Percentiles rank a stretch among this genome's conserved stretches.
These are phyloP conservation scores for Yarrowia divulgata DNA, from an alignment of 805 yeast species.

Conservation along the genomic window DNA sequence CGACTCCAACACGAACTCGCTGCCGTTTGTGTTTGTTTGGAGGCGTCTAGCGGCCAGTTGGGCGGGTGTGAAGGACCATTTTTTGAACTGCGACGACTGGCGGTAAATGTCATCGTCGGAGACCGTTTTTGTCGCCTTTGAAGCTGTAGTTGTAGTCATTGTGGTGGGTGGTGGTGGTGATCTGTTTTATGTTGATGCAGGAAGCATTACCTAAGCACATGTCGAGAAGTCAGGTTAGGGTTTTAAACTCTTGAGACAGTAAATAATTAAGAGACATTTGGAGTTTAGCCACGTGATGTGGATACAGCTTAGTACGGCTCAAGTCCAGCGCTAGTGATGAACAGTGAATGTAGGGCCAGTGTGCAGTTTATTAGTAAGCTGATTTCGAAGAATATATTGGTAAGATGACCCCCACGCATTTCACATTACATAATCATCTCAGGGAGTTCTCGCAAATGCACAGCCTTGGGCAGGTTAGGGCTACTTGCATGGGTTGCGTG, in stretches of 20 bases:
- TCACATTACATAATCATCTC: not conserved
- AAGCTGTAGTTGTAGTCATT: not conserved
- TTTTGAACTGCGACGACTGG: conserved; percentile 78
- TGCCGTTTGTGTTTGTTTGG: conserved; percentile 61
- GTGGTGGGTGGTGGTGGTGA: not conserved
- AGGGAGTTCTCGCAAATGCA: conserved; percentile 38
- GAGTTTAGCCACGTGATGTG: not conserved
- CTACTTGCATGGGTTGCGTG: conserved; percentile 20
- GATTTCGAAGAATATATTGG: too few species aligned
- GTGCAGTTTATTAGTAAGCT: too few species aligned
- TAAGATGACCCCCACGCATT: not conserved
- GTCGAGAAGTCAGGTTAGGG: not conserved
- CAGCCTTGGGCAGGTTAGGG: conserved; percentile 39
- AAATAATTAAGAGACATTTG: not conserved
- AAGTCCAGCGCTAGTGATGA: too few species aligned
- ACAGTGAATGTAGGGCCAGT: too few species aligned
- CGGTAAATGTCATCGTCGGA: conserved; percentile 88
- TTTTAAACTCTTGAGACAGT: not conserved
- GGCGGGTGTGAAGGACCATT: conserved; percentile 81
- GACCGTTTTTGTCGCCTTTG: conserved; percentile 47
- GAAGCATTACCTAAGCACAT: not conserved
- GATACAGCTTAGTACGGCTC: not conserved
- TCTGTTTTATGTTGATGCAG: not conserved
- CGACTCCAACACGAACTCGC: conserved; percentile 49
- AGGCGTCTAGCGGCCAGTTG: conserved; percentile 60